These are phyloP conservation scores for Leccinum subrobustum DNA, from an alignment of 1,284 basidiomycete species.

Conservation along the genomic window DNA sequence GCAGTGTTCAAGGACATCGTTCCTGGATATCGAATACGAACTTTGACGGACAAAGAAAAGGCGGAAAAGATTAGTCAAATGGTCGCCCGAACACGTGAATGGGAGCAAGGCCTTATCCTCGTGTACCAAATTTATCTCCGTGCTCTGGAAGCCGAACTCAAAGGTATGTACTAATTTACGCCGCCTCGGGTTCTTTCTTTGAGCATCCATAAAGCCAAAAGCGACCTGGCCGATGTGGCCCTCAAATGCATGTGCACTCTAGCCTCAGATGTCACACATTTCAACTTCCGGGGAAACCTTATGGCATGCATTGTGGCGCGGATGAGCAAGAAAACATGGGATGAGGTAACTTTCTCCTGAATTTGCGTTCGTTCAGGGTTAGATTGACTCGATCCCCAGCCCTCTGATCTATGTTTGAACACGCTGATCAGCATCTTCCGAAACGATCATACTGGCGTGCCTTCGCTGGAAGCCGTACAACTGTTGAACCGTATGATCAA, in stretches of 20 bases:
- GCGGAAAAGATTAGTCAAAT: constrained; percentile 94
- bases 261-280: constrained; percentile 84
- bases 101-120: constrained; percentile 92
- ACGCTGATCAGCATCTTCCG: constrained; percentile 82
- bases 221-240: constrained; percentile 68
- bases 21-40: constrained; percentile 87
- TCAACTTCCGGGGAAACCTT: constrained; percentile 96
- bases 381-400: constrained; percentile 40
- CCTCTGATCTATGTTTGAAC: constrained; percentile 79
- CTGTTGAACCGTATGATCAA: constrained; percentile 96
- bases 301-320: constrained; percentile 85
- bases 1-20: constrained; percentile 96
- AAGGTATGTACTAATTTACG: constrained; percentile 54
- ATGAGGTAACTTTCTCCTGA: constrained; percentile 56
- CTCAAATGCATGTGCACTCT: constrained; percentile 89
- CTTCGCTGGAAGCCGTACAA: constrained; percentile 88
- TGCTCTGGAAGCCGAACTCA: constrained; percentile 81
- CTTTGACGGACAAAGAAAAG: constrained; percentile 88
- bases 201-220: constrained; percentile 53
- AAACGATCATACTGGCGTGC: constrained; percentile 73
- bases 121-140: constrained; percentile 91
- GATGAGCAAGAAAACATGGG: constrained; percentile 86
- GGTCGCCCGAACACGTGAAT: constrained; percentile 88
- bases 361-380: constrained; percentile 5
- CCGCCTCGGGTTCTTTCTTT: constrained; percentile 21